These are phyloP conservation scores for Diplodia mutila DNA, from an alignment of 2,329 filamentous ascomycete genomes.

Conservation along the genomic window DNA sequence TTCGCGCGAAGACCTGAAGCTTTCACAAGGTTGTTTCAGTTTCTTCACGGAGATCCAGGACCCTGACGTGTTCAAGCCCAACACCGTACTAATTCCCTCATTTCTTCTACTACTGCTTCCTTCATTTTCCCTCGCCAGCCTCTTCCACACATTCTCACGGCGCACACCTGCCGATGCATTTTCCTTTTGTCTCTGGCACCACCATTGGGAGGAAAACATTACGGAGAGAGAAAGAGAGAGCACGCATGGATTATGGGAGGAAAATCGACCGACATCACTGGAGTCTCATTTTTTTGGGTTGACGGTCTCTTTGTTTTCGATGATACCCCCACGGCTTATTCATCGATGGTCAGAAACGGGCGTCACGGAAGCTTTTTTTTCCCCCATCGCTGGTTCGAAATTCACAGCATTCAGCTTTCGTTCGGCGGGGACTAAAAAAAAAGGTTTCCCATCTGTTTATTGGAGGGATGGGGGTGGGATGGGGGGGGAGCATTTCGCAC, in stretches of 20 bases:
- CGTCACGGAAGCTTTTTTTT: background rate
- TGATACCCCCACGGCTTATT: constrained; percentile 13
- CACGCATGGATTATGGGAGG: background rate
- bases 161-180: constrained; percentile 5
- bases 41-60: background rate
- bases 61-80: background rate
- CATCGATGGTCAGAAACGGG: background rate
- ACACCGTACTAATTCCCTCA: background rate
- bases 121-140: background rate
- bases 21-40: background rate
- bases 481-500: background rate
- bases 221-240: background rate
- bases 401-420: background rate
- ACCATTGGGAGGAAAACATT: background rate
- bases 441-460: background rate
- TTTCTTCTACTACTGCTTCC: background rate
- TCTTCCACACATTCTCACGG: background rate
- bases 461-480: no score
- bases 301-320: background rate
- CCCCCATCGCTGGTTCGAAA: background rate
- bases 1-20: background rate
- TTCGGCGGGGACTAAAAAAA: background rate
- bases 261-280: constrained; percentile 10
- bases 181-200: background rate
- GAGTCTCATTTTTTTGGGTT: constrained; percentile 17